A percentile compares a stretch with the other conserved stretches of the same genome.
phyloP scores from a whole-genome alignment of 768 basidiomycete species.

The Trametes cinnabarina region DNA sequence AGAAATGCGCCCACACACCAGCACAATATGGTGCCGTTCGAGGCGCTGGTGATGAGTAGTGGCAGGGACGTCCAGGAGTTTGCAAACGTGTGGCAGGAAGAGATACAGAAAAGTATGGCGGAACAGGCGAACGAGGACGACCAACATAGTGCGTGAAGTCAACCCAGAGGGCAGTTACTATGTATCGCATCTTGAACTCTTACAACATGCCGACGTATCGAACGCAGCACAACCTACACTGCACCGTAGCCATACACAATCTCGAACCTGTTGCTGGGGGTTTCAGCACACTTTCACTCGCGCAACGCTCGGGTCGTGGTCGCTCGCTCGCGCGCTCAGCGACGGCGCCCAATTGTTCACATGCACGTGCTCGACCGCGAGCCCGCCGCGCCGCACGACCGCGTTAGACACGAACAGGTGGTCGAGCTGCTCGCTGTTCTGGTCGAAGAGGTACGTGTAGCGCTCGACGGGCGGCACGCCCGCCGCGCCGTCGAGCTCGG shows the following conservation, averaged over 20 bases:
- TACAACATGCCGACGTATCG: neutral
- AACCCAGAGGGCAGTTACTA: too few relatives aligned
- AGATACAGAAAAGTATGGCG: slow-evolving; percentile 38
- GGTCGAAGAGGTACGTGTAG: slow-evolving; percentile 61
- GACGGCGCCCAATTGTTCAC: slow-evolving; percentile 54
- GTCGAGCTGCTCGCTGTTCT: slow-evolving; percentile 57
- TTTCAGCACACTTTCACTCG: slow-evolving; percentile 44
- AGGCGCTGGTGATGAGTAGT: slow-evolving; percentile 75
- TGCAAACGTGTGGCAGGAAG: slow-evolving; percentile 59
- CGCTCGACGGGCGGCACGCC: slow-evolving; percentile 46
- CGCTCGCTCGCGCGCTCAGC: slow-evolving; percentile 43
- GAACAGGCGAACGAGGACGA: neutral
- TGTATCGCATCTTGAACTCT: neutral
- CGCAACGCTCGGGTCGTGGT: slow-evolving; percentile 60
- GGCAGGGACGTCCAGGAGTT: slow-evolving; percentile 76
- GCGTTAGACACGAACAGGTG: slow-evolving; percentile 49
- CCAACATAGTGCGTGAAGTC: too few relatives aligned
- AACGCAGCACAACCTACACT: neutral
- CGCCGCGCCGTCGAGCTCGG: slow-evolving; percentile 51
- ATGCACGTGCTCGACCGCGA: slow-evolving; percentile 54
- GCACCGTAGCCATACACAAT: neutral
- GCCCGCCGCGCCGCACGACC: slow-evolving; percentile 37
- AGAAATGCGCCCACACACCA: slow-evolving; percentile 71
- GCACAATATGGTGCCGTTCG: slow-evolving; percentile 90
- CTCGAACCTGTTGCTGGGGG: too few relatives aligned